Base-by-base conservation (phyloP, 208 protist genomes). In the Spongospora subterranea region DNA sequence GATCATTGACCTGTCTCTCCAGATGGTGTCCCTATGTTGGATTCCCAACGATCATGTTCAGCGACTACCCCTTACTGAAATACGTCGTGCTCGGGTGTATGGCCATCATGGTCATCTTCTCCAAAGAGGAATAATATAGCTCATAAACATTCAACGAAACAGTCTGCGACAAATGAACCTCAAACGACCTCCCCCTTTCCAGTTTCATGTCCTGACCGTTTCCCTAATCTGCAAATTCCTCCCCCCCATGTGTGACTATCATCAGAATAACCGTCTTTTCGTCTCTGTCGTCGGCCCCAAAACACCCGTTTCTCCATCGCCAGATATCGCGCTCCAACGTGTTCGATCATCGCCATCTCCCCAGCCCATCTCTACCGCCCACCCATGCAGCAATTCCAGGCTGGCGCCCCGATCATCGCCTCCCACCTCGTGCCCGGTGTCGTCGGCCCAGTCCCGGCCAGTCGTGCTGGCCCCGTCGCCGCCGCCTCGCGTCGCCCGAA, bases 51-150 rank as follows among this genome's bases (percentile, higher is more conserved):
- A 91, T 91, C 65, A 88, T 54, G 43, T 76, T 91, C 11, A 91
- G 60, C 29, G 90, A 91, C 90, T 91, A 91, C 39, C 90, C 90
- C 11, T 24, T 64, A 11, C 90, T 91, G 38, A 91, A 91, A 45
- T 89, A 89, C n/a, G n/a, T 82, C n/a, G 71, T 82, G 6, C 71
- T 82, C 13, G 71, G 71, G 17, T 43, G n/a, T n/a, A 82, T 82
- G 71, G 71, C 35, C 17, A 43, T 82, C 71, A 82, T 82, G 71
- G 71, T 82, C 71, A 82, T 82, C n/a, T 82, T 82, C 71, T 82
- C 71, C 71, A 82, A 82, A 82, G 71, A 82, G n/a, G 71, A 82
- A 43, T 82, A 82, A 82, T 40, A 60, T 24, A 60, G n/a, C n/a
- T n/a, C n/a, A n/a, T n/a, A n/a, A n/a, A n/a, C n/a, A n/a, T n/a